Conservation (phyloP, 208 protist genomes). For the Balamuthia mandrillaris region DNA sequence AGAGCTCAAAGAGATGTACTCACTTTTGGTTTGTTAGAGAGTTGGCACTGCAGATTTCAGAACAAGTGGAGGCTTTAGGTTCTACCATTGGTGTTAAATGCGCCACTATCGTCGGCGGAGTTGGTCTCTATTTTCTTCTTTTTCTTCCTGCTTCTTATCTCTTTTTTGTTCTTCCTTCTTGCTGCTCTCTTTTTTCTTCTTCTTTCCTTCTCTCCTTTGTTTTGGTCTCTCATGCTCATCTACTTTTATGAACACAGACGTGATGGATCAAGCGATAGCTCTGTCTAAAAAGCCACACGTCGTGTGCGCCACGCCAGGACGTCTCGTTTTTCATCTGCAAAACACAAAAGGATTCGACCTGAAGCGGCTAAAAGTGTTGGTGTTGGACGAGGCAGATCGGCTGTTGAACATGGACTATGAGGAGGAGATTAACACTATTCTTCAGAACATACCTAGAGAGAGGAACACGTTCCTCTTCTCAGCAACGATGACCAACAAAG, state of each 20-base stretch:
- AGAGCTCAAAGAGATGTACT: too few relatives aligned
- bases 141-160: too few relatives aligned
- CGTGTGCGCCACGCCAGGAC: slow-evolving; percentile 94
- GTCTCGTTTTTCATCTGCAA: slow-evolving; percentile 94
- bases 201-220: too few relatives aligned
- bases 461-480: slow-evolving; percentile 93
- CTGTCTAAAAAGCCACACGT: slow-evolving; percentile 84
- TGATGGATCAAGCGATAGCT: slow-evolving; percentile 86
- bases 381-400: slow-evolving; percentile 97
- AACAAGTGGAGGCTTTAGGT: slow-evolving; percentile 75
- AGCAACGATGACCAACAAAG: slow-evolving; percentile 96
- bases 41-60: slow-evolving; percentile 94
- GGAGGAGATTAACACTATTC: slow-evolving; percentile 94
- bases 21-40: too few relatives aligned
- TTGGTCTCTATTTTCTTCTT: too few relatives aligned
- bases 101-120: slow-evolving; percentile 57
- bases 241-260: background rate
- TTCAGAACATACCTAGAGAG: slow-evolving; percentile 78
- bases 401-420: slow-evolving; percentile 98
- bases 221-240: too few relatives aligned
- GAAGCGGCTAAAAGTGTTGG: slow-evolving; percentile 87
- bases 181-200: too few relatives aligned
- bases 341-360: slow-evolving; percentile 97
- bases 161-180: too few relatives aligned
- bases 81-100: slow-evolving; percentile 58